Percentiles rank a stretch among this genome's conserved stretches.
Conservation (phyloP, 148 eudicot species). For the Spergularia marina region DNA sequence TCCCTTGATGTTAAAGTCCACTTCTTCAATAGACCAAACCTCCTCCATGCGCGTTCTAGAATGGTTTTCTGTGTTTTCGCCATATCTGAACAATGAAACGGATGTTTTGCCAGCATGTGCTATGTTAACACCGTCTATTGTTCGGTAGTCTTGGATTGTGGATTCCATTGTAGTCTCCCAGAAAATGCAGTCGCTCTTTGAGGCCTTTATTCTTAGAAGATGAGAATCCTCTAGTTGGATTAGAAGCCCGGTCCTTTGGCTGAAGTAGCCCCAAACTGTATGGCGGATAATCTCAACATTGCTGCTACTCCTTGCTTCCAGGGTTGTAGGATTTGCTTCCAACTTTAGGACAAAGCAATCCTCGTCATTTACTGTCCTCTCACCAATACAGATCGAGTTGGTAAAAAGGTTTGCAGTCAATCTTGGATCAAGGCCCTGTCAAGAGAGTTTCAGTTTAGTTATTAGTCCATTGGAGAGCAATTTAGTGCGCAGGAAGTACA, state of each 20-base stretch:
- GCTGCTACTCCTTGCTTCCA: conserved; percentile 72
- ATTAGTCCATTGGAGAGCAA: neutral
- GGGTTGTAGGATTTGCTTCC: conserved; percentile 59
- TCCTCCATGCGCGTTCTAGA: conserved; percentile 82
- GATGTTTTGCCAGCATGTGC: conserved; percentile 73
- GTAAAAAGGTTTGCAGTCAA: conserved; percentile 74
- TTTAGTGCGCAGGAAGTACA: no score
- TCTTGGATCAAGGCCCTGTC: conserved; percentile 90
- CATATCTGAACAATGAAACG: conserved; percentile 67
- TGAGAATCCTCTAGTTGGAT: conserved; percentile 82
- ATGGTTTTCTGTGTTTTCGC: conserved; percentile 57
- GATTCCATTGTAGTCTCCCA: conserved; percentile 98
- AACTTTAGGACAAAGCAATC: conserved; percentile 83
- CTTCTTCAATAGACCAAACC: conserved; percentile 82
- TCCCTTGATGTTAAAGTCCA: conserved; percentile 80
- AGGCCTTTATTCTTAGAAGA: conserved; percentile 59
- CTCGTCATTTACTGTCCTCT: conserved; percentile 58
- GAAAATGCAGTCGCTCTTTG: conserved; percentile 52
- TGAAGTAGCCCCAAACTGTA: conserved; percentile 87
- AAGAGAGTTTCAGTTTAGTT: neutral
- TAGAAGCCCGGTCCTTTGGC: conserved; percentile 85
- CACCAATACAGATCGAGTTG: conserved; percentile 73
- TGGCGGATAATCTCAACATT: conserved; percentile 76
- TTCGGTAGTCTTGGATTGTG: conserved; percentile 56
- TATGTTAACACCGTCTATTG: conserved; percentile 72